Conservation (phyloP, 306 rosid species). For the Cajanus cajan region DNA sequence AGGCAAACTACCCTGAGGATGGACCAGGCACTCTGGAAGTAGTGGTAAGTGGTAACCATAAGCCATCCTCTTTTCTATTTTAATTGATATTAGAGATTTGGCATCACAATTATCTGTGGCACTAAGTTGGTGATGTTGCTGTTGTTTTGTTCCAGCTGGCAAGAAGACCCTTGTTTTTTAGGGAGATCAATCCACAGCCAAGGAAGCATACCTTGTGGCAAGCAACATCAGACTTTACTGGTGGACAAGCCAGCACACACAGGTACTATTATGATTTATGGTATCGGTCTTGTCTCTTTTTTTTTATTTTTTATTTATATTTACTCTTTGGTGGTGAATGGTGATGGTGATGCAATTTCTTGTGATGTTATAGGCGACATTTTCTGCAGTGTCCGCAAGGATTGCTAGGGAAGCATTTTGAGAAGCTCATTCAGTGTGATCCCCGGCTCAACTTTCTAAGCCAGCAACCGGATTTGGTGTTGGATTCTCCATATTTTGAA, state of each 20-base stretch:
- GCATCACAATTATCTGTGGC: not conserved
- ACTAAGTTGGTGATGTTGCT: constrained; percentile 30
- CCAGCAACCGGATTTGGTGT: constrained; percentile 63
- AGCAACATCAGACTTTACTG: constrained; percentile 76
- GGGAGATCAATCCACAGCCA: constrained; percentile 92
- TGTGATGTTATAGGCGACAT: constrained; percentile 54
- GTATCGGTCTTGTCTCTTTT: not conserved
- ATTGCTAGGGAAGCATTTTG: constrained; percentile 69
- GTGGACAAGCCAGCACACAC: constrained; percentile 68
- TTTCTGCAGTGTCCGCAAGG: constrained; percentile 70
- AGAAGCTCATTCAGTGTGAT: constrained; percentile 83
- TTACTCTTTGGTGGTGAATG: not conserved
- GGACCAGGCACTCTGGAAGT: constrained; percentile 68
- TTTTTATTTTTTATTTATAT: not conserved
- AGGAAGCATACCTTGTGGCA: constrained; percentile 93
- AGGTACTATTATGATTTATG: constrained; percentile 44
- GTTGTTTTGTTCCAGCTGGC: constrained; percentile 55
- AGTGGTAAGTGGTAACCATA: constrained; percentile 40
- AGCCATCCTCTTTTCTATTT: not conserved
- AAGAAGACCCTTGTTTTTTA: constrained; percentile 75
- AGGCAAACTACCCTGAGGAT: constrained; percentile 76
- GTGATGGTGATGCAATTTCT: constrained; percentile 1
- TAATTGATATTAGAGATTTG: not conserved
- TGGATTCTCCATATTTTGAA: constrained; percentile 71
- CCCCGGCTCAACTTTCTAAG: constrained; percentile 73